Percentiles rank a stretch among this genome's conserved stretches.
Conservation (phyloP, 306 rosid genomes). For the Senna tora region DNA sequence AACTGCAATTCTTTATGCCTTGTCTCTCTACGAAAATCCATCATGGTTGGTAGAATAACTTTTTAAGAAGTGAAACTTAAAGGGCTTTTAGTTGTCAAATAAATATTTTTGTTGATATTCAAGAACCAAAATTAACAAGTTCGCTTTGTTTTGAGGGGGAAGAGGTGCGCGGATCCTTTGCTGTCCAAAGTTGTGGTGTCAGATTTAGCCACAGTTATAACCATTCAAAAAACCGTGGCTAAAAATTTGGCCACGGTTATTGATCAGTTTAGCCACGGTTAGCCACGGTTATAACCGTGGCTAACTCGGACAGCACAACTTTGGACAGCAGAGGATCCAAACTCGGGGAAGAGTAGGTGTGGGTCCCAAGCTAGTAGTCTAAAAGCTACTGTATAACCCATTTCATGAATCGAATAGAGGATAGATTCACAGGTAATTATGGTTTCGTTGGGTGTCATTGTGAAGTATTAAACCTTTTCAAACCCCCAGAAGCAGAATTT, state of each 20-base stretch:
- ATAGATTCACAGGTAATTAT: not conserved
- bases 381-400: slow-evolving; percentile 14
- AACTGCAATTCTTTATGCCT: not conserved
- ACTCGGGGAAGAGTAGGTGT: not conserved
- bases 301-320: too few species aligned
- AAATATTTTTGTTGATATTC: not conserved
- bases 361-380: slow-evolving; percentile 3
- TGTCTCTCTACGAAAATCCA: not conserved
- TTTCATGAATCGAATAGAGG: not conserved
- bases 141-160: not conserved
- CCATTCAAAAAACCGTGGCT: too few species aligned
- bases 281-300: too few species aligned
- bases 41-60: slow-evolving; percentile 3
- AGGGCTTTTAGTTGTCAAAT: slow-evolving; percentile 1
- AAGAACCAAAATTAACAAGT: not conserved
- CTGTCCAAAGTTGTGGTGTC: too few species aligned
- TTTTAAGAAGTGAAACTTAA: not conserved
- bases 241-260: too few species aligned
- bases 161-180: too few species aligned
- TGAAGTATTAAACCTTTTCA: slow-evolving; percentile 14
- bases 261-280: too few species aligned
- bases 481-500: slow-evolving; percentile 12
- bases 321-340: too few species aligned
- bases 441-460: not conserved
- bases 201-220: too few species aligned